These are phyloP conservation scores for Coemansia sp. DNA, from an alignment of 192 early-diverging fungal genomes.

Conservation along the genomic window DNA sequence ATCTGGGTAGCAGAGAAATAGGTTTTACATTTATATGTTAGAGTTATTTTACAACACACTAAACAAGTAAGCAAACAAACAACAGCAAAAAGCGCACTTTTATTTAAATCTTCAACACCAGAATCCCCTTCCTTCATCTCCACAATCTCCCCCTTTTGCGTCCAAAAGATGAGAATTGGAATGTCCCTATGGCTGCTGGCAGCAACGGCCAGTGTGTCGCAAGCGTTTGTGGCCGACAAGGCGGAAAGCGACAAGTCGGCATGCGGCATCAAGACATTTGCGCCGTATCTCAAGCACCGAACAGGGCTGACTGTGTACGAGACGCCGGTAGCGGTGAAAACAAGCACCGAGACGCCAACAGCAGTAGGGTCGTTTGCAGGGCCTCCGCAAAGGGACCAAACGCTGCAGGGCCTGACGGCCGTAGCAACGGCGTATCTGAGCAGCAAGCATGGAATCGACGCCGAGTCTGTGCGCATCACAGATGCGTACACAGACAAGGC, in stretches of 20 bases:
- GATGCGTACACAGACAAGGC: constrained; percentile 66
- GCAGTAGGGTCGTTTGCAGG: not conserved
- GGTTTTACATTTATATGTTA: too few relatives aligned
- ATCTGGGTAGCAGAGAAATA: too few relatives aligned
- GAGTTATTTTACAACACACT: not conserved
- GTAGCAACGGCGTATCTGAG: constrained; percentile 20
- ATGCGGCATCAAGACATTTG: constrained; percentile 17
- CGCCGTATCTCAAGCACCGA: constrained; percentile 15
- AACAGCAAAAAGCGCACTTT: not conserved
- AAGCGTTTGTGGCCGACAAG: not conserved
- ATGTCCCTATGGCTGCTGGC: not conserved
- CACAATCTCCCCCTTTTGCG: not conserved
- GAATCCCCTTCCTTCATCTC: not conserved
- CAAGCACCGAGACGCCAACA: not conserved
- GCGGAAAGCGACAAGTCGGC: not conserved
- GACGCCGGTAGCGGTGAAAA: constrained; percentile 11
- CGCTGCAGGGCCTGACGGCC: not conserved
- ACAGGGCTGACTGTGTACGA: constrained; percentile 20
- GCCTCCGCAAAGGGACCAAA: not conserved
- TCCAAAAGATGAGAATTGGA: constrained; percentile 6
- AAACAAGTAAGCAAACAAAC: not conserved
- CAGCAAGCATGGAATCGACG: constrained; percentile 1
- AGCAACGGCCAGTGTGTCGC: not conserved
- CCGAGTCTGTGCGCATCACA: constrained; percentile 55
- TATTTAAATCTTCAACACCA: not conserved